phyloP scores from a whole-genome alignment of 1,284 basidiomycete genomes.

The Boletus subluridellus region DNA sequence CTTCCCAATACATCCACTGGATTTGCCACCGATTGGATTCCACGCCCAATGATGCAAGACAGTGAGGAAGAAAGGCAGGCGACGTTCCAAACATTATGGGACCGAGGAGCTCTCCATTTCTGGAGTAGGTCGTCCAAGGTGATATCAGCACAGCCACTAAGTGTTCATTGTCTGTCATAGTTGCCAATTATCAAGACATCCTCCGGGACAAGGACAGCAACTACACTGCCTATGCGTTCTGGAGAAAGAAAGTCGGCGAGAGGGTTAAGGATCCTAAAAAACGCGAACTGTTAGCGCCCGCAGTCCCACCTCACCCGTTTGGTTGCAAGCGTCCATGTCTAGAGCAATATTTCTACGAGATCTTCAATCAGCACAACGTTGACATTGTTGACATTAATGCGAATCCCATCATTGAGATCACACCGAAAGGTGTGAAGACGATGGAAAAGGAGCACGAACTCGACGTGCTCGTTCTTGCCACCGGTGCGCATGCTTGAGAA shows the following conservation, averaged over 20 bases:
- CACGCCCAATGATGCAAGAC: slow-evolving; percentile 13
- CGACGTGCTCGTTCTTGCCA: slow-evolving; percentile 18
- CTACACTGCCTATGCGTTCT: slow-evolving; percentile 14
- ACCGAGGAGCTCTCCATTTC: slow-evolving; percentile 14
- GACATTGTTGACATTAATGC: slow-evolving; percentile 10
- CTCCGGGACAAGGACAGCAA: neutral
- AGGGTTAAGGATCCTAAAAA: slow-evolving; percentile 18
- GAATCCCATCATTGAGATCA: slow-evolving; percentile 15
- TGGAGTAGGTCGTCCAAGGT: slow-evolving; percentile 3
- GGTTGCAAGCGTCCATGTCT: slow-evolving; percentile 13
- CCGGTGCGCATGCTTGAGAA: slow-evolving; percentile 3
- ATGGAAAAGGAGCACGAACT: slow-evolving; percentile 8
- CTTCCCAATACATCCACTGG: slow-evolving; percentile 1
- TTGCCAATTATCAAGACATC: slow-evolving; percentile 17
- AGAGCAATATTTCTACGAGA: slow-evolving; percentile 17
- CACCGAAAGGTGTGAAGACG: slow-evolving; percentile 14
- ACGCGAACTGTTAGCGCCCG: slow-evolving; percentile 14
- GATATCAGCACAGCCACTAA: too few relatives aligned
- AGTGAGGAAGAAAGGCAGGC: slow-evolving; percentile 12
- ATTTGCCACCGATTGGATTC: neutral
- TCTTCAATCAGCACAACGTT: slow-evolving; percentile 19
- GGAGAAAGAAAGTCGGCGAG: slow-evolving; percentile 18
- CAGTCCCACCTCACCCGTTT: slow-evolving; percentile 16
- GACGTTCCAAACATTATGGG: slow-evolving; percentile 10
- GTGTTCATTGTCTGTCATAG: neutral